These are phyloP conservation scores for Neurospora sp. DNA, from an alignment of 495 filamentous ascomycete genomes.

Conservation along the genomic window DNA sequence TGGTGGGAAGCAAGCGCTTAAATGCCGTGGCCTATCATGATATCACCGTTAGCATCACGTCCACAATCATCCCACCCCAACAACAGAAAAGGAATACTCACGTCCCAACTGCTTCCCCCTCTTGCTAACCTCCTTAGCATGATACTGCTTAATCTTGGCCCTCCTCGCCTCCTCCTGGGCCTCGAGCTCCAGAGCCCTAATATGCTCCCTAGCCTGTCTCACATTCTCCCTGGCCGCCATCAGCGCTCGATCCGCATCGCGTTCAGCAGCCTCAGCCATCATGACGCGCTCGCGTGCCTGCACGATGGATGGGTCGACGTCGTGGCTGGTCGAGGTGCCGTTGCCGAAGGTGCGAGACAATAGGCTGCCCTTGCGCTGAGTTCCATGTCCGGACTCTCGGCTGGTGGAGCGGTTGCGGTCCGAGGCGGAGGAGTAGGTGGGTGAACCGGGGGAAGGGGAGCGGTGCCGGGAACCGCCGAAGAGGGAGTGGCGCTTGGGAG, in stretches of 20 bases:
- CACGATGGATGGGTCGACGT: constrained; percentile 49
- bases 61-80: too few species aligned
- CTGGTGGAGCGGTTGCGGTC: constrained; percentile 8
- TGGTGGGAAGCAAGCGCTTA: neutral
- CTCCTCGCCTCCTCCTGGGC: constrained; percentile 47
- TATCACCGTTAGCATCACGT: neutral
- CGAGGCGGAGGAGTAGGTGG: constrained; percentile 17
- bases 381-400: constrained; percentile 5
- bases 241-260: constrained; percentile 52
- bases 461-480: constrained; percentile 30
- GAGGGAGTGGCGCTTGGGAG: constrained; percentile 28
- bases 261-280: constrained; percentile 48
- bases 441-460: constrained; percentile 25
- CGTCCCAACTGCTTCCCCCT: constrained; percentile 54
- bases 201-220: constrained; percentile 50
- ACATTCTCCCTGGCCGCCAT: constrained; percentile 45
- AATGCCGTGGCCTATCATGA: neutral
- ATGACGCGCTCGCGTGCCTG: constrained; percentile 48
- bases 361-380: constrained; percentile 20
- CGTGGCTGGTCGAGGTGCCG: constrained; percentile 18
- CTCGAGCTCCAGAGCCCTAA: constrained; percentile 51
- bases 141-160: constrained; percentile 57
- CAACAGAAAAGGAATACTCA: constrained; percentile 26
- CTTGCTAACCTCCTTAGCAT: constrained; percentile 53
- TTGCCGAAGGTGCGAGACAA: constrained; percentile 36